A percentile compares a stretch with the other conserved stretches of the same genome.
Conservation (phyloP, 2,329 filamentous ascomycete species). For the Pyrenochaeta sp. region DNA sequence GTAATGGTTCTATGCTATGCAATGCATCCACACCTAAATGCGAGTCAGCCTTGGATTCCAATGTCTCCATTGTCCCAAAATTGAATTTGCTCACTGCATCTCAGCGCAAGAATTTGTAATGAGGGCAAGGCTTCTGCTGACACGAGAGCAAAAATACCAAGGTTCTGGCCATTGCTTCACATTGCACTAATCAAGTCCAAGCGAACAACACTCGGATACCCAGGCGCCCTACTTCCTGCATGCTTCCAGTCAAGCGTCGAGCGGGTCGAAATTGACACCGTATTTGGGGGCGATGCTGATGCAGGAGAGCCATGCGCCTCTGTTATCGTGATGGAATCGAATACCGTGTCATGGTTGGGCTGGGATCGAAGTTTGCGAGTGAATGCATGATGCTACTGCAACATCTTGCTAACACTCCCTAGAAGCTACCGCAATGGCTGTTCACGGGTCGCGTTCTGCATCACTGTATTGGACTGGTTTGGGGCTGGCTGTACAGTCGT, state of each 20-base stretch:
- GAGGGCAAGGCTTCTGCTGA: not conserved
- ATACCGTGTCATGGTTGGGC: not conserved
- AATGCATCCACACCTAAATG: not conserved
- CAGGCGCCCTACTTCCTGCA: not conserved
- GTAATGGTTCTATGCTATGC: no score
- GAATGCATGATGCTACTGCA: not conserved
- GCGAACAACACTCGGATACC: not conserved
- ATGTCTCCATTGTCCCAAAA: not conserved
- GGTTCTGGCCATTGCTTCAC: not conserved
- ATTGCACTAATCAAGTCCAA: not conserved
- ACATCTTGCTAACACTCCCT: not conserved
- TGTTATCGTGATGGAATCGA: not conserved
- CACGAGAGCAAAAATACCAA: conserved; percentile 2
- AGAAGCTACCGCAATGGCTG: not conserved
- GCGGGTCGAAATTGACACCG: not conserved
- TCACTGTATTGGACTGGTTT: not conserved
- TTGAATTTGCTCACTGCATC: not conserved
- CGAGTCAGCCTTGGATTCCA: not conserved
- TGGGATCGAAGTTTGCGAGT: not conserved
- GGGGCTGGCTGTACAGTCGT: conserved; percentile 6
- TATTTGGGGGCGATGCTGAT: not conserved
- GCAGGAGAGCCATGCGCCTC: not conserved
- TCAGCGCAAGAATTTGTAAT: not conserved
- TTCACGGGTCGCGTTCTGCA: not conserved
- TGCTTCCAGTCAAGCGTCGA: not conserved